phyloP scores from a whole-genome alignment of 2,329 filamentous ascomycete species.

The Curvularia sp. region DNA sequence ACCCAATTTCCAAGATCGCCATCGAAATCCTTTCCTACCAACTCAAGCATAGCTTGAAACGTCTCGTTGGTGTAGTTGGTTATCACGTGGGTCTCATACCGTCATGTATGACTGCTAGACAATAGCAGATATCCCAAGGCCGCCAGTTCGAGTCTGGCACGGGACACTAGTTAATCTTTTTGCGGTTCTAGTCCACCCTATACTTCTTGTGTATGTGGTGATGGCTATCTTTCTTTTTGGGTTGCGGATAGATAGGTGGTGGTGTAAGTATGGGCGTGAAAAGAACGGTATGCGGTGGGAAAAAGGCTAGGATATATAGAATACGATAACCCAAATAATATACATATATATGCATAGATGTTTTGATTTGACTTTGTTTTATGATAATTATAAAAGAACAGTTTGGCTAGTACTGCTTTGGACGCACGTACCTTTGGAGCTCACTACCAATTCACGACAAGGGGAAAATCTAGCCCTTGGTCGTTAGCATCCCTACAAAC shows the following conservation, averaged over 20 bases:
- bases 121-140: conserved; percentile 17
- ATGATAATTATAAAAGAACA: no score
- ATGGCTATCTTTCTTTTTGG: neutral
- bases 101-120: conserved; percentile 7
- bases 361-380: no score
- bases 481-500: no score
- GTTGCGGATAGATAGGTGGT: neutral
- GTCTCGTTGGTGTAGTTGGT: conserved; percentile 21
- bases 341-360: no score
- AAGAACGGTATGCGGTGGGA: neutral
- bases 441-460: no score
- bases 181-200: neutral
- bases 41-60: conserved; percentile 10
- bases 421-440: no score
- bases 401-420: no score
- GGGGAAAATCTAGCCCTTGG: no score
- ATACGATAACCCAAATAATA: neutral
- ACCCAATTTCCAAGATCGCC: neutral
- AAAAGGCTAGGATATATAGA: neutral
- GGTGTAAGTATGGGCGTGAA: no score
- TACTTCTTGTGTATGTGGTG: neutral
- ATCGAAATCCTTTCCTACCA: conserved; percentile 4
- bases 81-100: conserved; percentile 22
- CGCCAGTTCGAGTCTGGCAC: conserved; percentile 20
- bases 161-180: conserved; percentile 12